A percentile compares a stretch with the other conserved stretches of the same genome.
These are phyloP conservation scores for Pistacia integerrima DNA, from an alignment of 345 rosid genomes.

Conservation along the genomic window DNA sequence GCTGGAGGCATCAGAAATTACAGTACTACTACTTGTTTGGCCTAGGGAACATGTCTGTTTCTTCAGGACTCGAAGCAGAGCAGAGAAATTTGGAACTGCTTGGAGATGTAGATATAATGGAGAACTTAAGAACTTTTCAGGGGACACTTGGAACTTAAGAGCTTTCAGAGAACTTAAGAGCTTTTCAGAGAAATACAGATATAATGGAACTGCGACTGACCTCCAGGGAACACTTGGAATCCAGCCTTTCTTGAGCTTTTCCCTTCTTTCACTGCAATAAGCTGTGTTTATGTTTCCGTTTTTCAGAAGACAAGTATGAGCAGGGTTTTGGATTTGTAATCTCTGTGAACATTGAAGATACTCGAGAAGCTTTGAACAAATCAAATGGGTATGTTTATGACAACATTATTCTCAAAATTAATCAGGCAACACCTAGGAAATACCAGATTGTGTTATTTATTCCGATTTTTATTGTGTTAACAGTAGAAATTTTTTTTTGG, in stretches of 20 bases:
- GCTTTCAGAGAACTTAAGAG: not conserved
- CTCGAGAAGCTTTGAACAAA: not conserved
- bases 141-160: not conserved
- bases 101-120: not conserved
- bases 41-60: not conserved
- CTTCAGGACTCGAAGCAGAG: not conserved
- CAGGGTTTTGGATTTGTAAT: not conserved
- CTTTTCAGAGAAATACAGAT: too few species aligned
- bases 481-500: too few species aligned
- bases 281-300: not conserved
- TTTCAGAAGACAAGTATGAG: not conserved
- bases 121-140: not conserved
- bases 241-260: not conserved
- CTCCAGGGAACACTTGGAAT: not conserved
- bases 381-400: not conserved
- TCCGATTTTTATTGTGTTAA: not conserved
- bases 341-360: not conserved
- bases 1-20: not conserved
- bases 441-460: not conserved
- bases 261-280: not conserved
- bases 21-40: not conserved
- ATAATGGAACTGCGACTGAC: not conserved
- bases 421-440: not conserved
- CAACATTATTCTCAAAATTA: not conserved
- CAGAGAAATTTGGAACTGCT: not conserved